These are phyloP conservation scores for Saccharomycopsis amapae DNA, from an alignment of 805 yeast genomes.

Conservation along the genomic window DNA sequence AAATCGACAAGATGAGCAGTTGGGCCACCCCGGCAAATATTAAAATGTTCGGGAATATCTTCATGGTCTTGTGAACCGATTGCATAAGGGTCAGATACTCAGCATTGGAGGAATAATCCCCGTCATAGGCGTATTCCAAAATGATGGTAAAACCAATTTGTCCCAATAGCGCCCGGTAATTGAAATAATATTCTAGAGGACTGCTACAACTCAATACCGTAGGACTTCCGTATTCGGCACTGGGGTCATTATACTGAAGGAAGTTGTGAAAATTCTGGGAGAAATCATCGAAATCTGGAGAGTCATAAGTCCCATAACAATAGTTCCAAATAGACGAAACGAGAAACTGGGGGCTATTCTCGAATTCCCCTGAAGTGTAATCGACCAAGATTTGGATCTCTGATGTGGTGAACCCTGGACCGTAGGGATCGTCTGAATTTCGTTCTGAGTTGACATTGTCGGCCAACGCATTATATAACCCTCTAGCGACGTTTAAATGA, in stretches of 20 bases:
- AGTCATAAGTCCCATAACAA: constrained; percentile 35
- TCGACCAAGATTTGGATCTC: constrained; percentile 39
- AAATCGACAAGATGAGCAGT: constrained; percentile 22
- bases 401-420: constrained; percentile 39
- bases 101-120: constrained; percentile 25
- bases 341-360: constrained; percentile 42
- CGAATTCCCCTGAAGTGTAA: constrained; percentile 41
- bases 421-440: constrained; percentile 24
- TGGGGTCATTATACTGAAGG: neutral
- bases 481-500: constrained; percentile 46
- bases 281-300: constrained; percentile 4
- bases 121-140: constrained; percentile 42
- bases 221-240: neutral
- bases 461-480: constrained; percentile 42
- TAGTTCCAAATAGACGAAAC: constrained; percentile 35
- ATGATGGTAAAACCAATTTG: constrained; percentile 37
- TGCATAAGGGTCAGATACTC: constrained; percentile 24
- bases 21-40: constrained; percentile 27
- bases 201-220: neutral
- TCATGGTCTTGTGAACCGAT: constrained; percentile 23
- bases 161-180: constrained; percentile 38
- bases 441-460: constrained; percentile 28
- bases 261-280: neutral
- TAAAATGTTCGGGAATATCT: constrained; percentile 29
- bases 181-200: constrained; percentile 30